Base-by-base conservation (phyloP, 2,329 filamentous ascomycete genomes). In the Monosporascus cannonballus region DNA sequence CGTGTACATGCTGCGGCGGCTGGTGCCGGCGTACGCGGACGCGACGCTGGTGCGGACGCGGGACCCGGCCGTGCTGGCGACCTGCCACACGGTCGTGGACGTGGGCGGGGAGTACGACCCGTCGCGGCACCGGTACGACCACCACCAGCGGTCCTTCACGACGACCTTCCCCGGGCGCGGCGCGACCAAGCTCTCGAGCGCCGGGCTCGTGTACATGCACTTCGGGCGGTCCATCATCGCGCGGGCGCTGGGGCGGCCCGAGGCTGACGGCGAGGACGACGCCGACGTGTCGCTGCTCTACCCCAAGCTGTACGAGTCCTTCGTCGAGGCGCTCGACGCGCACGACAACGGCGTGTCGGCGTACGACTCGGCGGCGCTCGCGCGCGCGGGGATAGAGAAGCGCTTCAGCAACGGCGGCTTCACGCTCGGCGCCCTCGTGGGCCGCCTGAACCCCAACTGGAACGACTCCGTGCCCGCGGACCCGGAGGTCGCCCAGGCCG, bases 31-130 rank as follows among this genome's bases (percentile, higher is more conserved):
- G 54, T 99, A 97, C 77, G 71, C 78, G 52, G 74, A 80, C 61
- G 86, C 90, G 25, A 69, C 78, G 44, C 86, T 99, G 44, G 78
- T 96, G 49, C 91, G 94, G 62, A 96, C 92, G 47, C 89, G 94
- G 65, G 91, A 99, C 71, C 84, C 90, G 18, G 80, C 83, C 25
- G 70, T 86, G 34, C 86, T 99, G 39, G 81, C 84, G 41, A 83
- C 81, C 54, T 96, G 93, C 78, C 89, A 96, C 76, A 96, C 90
- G 51, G 92, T 99, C 54, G 93, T 97, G 62, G 94, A 99, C 68
- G 94, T 97, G n/a, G 92, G 93, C 67, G 93, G 92, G 64, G 89
- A 93, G 71, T 97, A 99, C 74, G 87, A 96, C 67, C 74, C 89
- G 51, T 70, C 76, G 49, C 74, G 73, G 59, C 84, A 90, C 72